These are phyloP conservation scores for Candida khao-thaluensis DNA, from an alignment of 805 yeast species.

Conservation along the genomic window DNA sequence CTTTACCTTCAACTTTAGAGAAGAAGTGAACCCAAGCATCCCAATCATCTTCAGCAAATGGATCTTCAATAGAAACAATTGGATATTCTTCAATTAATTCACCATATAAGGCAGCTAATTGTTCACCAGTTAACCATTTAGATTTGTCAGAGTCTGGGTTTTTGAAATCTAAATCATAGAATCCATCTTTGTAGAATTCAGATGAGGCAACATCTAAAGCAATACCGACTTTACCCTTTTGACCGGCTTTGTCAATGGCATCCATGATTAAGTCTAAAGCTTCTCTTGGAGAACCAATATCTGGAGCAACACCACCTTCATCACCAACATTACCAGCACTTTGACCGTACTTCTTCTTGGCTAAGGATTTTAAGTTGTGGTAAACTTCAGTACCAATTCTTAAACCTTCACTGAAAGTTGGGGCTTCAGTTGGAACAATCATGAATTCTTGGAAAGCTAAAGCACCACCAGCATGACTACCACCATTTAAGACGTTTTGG, in stretches of 20 bases:
- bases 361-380: conserved; percentile 90
- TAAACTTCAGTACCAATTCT: conserved; percentile 97
- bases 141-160: conserved; percentile 89
- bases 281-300: conserved; percentile 91
- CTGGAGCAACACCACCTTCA: conserved; percentile 99
- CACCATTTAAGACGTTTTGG: conserved; percentile 99
- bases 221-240: conserved; percentile 87
- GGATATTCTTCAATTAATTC: conserved; percentile 86
- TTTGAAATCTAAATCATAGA: conserved; percentile 98
- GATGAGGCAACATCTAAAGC: conserved; percentile 97
- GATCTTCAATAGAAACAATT: conserved; percentile 97
- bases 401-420: conserved; percentile 89
- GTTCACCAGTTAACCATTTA: conserved; percentile 86
- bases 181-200: conserved; percentile 95
- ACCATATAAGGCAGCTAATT: conserved; percentile 83
- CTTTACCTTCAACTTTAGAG: conserved; percentile 58
- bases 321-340: conserved; percentile 99
- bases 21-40: conserved; percentile 93
- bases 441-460: conserved; percentile 99
- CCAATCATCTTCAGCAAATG: conserved; percentile 99
- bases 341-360: conserved; percentile 95
- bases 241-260: conserved; percentile 92
- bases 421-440: conserved; percentile 95
- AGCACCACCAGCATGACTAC: conserved; percentile 99
- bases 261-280: conserved; percentile 91